Evolutionary conservation across 2,329 filamentous ascomycete species (phyloP).

Genomic region (Penicillium brasilianum): DNA sequence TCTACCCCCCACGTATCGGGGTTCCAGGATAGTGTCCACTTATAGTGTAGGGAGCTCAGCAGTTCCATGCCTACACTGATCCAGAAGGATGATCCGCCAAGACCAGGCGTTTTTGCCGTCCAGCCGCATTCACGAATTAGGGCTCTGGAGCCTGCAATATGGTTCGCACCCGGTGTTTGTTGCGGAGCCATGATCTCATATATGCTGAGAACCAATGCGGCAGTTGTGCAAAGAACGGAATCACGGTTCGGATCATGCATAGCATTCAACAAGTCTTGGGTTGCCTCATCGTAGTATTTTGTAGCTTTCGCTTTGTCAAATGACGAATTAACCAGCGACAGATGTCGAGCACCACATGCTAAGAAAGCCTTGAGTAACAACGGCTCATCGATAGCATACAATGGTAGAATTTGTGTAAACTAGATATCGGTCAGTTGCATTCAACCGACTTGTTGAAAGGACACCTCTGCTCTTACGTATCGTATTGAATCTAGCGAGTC

Average conservation of each 20-base stretch:
- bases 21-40: conserved; percentile 86
- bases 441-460: conserved; percentile 8
- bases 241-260: conserved; percentile 85
- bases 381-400: conserved; percentile 77
- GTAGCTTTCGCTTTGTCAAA: conserved; percentile 78
- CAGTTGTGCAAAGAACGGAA: conserved; percentile 81
- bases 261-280: conserved; percentile 73
- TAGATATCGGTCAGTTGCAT: conserved; percentile 34
- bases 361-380: conserved; percentile 90
- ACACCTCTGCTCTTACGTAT: conserved; percentile 57
- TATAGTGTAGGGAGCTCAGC: conserved; percentile 83
- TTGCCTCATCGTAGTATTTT: conserved; percentile 85
- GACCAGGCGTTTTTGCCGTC: conserved; percentile 77
- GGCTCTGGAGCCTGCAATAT: conserved; percentile 82
- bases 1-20: conserved; percentile 89
- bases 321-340: conserved; percentile 71
- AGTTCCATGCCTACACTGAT: conserved; percentile 89
- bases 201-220: conserved; percentile 85
- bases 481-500: conserved; percentile 85
- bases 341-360: conserved; percentile 83
- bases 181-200: conserved; percentile 92
- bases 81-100: conserved; percentile 92
- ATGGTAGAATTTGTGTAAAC: conserved; percentile 84
- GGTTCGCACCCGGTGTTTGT: conserved; percentile 80
- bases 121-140: conserved; percentile 89